A percentile compares a stretch with the other conserved stretches of the same genome.
Evolutionary conservation across 495 filamentous ascomycete species (phyloP).

Genomic region (Rhypophila decipiens): DNA sequence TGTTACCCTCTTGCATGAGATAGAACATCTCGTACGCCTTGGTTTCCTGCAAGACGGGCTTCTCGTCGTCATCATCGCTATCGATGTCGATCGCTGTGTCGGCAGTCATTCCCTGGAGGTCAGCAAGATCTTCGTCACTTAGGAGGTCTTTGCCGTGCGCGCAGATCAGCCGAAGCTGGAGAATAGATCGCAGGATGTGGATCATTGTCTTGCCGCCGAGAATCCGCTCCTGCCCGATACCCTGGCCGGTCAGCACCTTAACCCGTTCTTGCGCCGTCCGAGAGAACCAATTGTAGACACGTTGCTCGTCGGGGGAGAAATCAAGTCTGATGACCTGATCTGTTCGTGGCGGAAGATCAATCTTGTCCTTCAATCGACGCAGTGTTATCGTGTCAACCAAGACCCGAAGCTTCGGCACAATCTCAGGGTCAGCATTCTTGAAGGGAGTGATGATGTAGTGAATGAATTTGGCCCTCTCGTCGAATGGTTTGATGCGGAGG

Average conservation of each 20-base stretch:
- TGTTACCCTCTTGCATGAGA: conserved; percentile 70
- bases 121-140: conserved; percentile 69
- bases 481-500: conserved; percentile 77
- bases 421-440: conserved; percentile 71
- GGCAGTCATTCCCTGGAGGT: conserved; percentile 68
- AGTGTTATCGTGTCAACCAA: conserved; percentile 89
- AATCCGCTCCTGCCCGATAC: conserved; percentile 44
- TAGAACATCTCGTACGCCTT: conserved; percentile 77
- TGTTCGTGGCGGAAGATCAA: conserved; percentile 67
- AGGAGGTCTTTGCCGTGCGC: conserved; percentile 88
- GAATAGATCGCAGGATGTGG: conserved; percentile 82
- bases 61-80: conserved; percentile 58
- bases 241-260: conserved; percentile 41
- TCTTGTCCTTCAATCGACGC: conserved; percentile 85
- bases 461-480: conserved; percentile 65
- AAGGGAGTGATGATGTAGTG: conserved; percentile 77
- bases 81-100: conserved; percentile 83
- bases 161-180: conserved; percentile 82
- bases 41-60: conserved; percentile 46
- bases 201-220: conserved; percentile 80
- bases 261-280: conserved; percentile 48
- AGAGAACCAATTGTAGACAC: conserved; percentile 50
- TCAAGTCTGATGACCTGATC: conserved; percentile 65
- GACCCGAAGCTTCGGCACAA: conserved; percentile 77
- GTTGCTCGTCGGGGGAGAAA: conserved; percentile 44